phyloP scores from a whole-genome alignment of 208 protist genomes.

The Leishmania guyanensis region DNA sequence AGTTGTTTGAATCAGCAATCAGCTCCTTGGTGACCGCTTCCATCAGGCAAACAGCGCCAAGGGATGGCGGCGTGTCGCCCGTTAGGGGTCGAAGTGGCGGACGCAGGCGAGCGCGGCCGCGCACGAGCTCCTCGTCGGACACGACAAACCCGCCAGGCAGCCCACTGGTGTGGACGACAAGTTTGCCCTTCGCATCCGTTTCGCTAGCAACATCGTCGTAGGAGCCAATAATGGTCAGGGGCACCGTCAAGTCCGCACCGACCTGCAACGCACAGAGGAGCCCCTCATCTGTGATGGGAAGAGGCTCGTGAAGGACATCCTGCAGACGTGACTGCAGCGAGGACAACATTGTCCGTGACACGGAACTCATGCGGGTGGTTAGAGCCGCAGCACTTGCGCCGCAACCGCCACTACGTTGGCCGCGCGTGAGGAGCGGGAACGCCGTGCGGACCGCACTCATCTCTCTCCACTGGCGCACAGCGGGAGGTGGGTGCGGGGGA shows the following conservation, averaged over 20 bases:
- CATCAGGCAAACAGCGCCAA: slow-evolving; percentile 59
- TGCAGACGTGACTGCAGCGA: slow-evolving; percentile 17
- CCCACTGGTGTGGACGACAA: slow-evolving; percentile 72
- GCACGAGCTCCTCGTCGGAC: slow-evolving; percentile 31
- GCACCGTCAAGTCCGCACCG: slow-evolving; percentile 21
- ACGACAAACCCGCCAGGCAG: slow-evolving; percentile 75
- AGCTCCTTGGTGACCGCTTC: slow-evolving; percentile 49
- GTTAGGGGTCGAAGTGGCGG: neutral
- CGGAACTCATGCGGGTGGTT: slow-evolving; percentile 11
- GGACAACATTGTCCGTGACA: slow-evolving; percentile 10
- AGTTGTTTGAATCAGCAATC: neutral
- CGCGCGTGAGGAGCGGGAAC: slow-evolving; percentile 23
- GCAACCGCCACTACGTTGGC: neutral
- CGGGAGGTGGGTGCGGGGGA: neutral
- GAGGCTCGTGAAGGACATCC: neutral
- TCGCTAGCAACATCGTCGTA: slow-evolving; percentile 11
- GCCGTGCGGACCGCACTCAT: slow-evolving; percentile 17
- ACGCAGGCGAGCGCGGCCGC: slow-evolving; percentile 38
- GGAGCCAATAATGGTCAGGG: slow-evolving; percentile 39
- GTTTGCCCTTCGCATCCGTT: slow-evolving; percentile 10
- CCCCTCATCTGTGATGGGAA: slow-evolving; percentile 18
- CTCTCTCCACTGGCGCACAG: neutral
- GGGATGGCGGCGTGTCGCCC: slow-evolving; percentile 6
- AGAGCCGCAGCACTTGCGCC: neutral
- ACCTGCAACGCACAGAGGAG: slow-evolving; percentile 24